These are phyloP conservation scores for Arabis alpina DNA, from an alignment of 345 rosid species.

Conservation along the genomic window DNA sequence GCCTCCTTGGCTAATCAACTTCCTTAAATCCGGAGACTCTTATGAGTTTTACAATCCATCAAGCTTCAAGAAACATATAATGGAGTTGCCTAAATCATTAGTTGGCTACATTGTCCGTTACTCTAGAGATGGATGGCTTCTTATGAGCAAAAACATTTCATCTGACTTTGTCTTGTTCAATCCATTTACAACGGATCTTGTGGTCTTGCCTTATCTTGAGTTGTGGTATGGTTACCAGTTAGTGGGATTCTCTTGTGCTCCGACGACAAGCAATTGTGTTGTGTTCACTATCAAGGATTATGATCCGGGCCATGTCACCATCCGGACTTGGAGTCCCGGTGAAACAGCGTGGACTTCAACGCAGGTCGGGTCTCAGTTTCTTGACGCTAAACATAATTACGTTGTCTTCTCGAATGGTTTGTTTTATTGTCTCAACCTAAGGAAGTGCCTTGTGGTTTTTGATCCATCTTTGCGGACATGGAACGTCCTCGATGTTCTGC, in stretches of 20 bases:
- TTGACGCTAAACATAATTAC: conserved; percentile 24
- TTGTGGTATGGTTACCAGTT: conserved; percentile 45
- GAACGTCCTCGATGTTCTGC: conserved; percentile 20
- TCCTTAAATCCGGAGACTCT: conserved; percentile 53
- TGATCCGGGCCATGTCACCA: conserved; percentile 62
- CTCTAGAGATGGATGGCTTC: conserved; percentile 75
- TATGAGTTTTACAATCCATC: conserved; percentile 71
- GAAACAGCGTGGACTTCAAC: conserved; percentile 54
- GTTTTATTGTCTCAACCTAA: conserved; percentile 37
- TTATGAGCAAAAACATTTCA: conserved; percentile 53
- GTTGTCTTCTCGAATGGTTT: conserved; percentile 34
- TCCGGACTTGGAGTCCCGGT: conserved; percentile 66
- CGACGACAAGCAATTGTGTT: conserved; percentile 57
- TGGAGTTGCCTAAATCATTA: conserved; percentile 62
- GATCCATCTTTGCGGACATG: conserved; percentile 33
- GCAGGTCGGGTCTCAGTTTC: conserved; percentile 33
- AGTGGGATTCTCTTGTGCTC: conserved; percentile 76
- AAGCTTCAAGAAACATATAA: conserved; percentile 46
- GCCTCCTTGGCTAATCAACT: conserved; percentile 73
- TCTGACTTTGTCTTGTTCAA: conserved; percentile 67
- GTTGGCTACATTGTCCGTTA: conserved; percentile 63
- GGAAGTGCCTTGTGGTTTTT: conserved; percentile 19
- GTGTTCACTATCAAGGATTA: conserved; percentile 62
- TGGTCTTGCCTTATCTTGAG: conserved; percentile 53
- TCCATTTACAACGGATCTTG: conserved; percentile 58